phyloP scores from a whole-genome alignment of 257 asterid genomes.

The Penstemon barbatus region DNA sequence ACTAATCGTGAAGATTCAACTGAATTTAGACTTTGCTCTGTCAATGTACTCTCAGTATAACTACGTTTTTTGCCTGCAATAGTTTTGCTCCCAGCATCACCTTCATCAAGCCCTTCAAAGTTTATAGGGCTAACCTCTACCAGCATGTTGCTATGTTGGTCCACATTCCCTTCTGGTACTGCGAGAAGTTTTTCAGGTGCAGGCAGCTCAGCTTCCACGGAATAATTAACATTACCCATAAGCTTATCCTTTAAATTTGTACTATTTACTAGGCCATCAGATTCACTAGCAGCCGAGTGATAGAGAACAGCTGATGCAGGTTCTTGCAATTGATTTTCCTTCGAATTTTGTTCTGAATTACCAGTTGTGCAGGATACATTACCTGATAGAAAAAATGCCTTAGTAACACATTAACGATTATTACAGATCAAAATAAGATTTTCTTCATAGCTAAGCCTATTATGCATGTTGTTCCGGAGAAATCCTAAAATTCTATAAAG shows the following conservation, averaged over 20 bases:
- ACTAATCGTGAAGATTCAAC: conserved; percentile 78
- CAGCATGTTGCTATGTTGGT: conserved; percentile 43
- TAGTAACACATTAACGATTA: conserved; percentile 20
- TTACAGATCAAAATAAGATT: conserved; percentile 13
- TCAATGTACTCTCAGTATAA: conserved; percentile 80
- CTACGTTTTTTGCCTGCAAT: conserved; percentile 81
- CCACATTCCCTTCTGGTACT: conserved; percentile 48
- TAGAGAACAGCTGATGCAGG: conserved; percentile 36
- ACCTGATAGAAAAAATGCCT: conserved; percentile 37
- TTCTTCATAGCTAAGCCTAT: conserved; percentile 5
- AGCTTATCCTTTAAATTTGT: conserved; percentile 32
- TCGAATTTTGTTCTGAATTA: conserved; percentile 35
- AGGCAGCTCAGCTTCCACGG: conserved; percentile 49
- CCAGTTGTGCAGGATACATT: conserved; percentile 32
- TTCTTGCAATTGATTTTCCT: conserved; percentile 41
- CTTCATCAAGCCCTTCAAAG: conserved; percentile 46
- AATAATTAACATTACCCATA: conserved; percentile 32
- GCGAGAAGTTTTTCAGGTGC: conserved; percentile 76
- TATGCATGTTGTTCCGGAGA: background rate
- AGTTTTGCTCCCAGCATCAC: conserved; percentile 69
- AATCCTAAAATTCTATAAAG: background rate
- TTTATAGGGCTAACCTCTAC: conserved; percentile 56
- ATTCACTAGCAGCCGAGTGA: conserved; percentile 32
- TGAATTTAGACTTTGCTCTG: conserved; percentile 86
- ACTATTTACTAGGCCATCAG: conserved; percentile 36